Evolutionary conservation across 148 eudicot species (phyloP).

Genomic region (Bassia scoparia): DNA sequence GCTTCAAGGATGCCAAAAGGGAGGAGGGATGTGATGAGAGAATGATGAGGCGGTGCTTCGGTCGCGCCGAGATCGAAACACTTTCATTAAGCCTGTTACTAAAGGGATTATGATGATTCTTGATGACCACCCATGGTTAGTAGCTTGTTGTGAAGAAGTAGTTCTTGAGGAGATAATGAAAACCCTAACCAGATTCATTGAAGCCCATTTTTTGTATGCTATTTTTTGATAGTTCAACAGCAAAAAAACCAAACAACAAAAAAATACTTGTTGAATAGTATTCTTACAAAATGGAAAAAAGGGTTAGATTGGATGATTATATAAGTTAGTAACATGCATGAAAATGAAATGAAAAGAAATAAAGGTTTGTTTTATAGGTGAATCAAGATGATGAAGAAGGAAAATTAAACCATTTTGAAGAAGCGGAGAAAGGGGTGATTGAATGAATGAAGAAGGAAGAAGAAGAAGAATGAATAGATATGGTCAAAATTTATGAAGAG

Average conservation of each 20-base stretch:
- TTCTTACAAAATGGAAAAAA: too few relatives aligned
- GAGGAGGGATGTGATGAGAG: conserved; percentile 43
- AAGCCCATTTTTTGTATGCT: conserved; percentile 30
- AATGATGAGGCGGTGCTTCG: conserved; percentile 28
- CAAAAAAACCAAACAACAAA: too few relatives aligned
- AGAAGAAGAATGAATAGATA: conserved; percentile 24
- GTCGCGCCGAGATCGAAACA: conserved; percentile 43
- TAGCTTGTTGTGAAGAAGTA: conserved; percentile 24
- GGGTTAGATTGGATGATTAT: neutral
- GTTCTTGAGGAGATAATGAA: conserved; percentile 70
- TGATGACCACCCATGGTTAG: conserved; percentile 28
- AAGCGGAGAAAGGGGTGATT: conserved; percentile 17
- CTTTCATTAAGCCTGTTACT: conserved; percentile 23
- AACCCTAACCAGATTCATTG: conserved; percentile 68
- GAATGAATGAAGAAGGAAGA: neutral
- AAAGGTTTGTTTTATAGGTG: conserved; percentile 14
- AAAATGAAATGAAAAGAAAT: neutral
- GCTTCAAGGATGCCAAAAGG: conserved; percentile 69
- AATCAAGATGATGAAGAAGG: too few relatives aligned
- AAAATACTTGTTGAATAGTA: too few relatives aligned
- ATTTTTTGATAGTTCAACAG: neutral
- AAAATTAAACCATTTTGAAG: neutral
- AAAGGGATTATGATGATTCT: conserved; percentile 21
- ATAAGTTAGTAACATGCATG: conserved; percentile 39
- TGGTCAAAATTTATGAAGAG: conserved; percentile 38